Percentiles rank a stretch among this genome's conserved stretches.
Conservation (phyloP, 768 basidiomycete species). For the Leccinellum albellum region DNA sequence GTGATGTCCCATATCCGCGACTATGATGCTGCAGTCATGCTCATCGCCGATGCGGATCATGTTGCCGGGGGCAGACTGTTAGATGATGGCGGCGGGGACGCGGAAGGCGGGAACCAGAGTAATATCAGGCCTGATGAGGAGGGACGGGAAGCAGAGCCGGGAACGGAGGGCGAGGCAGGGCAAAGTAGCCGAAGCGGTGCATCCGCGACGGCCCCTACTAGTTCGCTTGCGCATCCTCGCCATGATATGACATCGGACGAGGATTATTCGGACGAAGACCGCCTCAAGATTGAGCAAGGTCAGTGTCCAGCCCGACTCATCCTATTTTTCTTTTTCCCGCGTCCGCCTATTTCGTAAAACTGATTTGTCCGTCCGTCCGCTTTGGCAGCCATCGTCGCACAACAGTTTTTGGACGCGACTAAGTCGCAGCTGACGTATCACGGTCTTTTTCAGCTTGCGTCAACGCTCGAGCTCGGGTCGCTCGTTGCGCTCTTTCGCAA, state of each 20-base stretch:
- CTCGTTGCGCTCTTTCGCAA: constrained; percentile 89
- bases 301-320: constrained; percentile 13
- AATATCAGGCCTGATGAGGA: background rate
- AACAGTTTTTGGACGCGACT: constrained; percentile 64
- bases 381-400: constrained; percentile 58
- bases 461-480: constrained; percentile 41
- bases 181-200: constrained; percentile 8
- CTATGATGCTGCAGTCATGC: constrained; percentile 70
- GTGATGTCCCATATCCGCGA: constrained; percentile 53
- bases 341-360: background rate
- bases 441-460: constrained; percentile 76
- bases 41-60: constrained; percentile 79
- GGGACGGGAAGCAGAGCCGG: background rate
- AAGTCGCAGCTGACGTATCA: constrained; percentile 85
- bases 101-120: background rate
- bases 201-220: background rate
- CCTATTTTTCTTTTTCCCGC: too few species aligned
- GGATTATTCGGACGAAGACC: constrained; percentile 50
- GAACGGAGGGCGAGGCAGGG: constrained; percentile 8
- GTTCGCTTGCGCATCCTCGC: constrained; percentile 1
- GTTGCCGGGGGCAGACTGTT: constrained; percentile 62
- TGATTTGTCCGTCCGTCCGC: background rate
- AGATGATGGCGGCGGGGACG: background rate
- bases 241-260: constrained; percentile 6
- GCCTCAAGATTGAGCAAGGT: constrained; percentile 70